phyloP scores from a whole-genome alignment of 306 rosid species.

The Inga leiocalycina region DNA sequence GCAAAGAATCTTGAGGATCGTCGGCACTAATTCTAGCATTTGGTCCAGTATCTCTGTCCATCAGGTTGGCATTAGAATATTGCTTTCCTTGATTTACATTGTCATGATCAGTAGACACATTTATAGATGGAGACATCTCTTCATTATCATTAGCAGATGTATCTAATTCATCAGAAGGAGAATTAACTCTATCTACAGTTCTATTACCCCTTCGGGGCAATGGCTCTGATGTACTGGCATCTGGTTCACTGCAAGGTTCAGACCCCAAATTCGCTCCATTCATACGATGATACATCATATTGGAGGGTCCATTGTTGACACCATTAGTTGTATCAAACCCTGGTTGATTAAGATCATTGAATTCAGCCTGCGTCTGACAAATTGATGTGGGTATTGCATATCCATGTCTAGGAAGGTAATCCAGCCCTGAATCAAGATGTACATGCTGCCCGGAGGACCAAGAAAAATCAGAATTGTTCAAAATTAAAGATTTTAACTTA shows the following conservation, averaged over 20 bases:
- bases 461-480: slow-evolving; percentile 63
- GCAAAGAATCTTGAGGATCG: slow-evolving; percentile 64
- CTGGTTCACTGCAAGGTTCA: slow-evolving; percentile 75
- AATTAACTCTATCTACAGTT: slow-evolving; percentile 57
- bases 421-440: slow-evolving; percentile 56
- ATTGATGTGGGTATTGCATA: slow-evolving; percentile 52
- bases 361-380: slow-evolving; percentile 60
- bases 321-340: slow-evolving; percentile 55
- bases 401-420: slow-evolving; percentile 59
- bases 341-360: slow-evolving; percentile 50
- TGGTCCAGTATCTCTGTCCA: slow-evolving; percentile 40
- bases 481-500: slow-evolving; percentile 60
- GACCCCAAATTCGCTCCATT: slow-evolving; percentile 59
- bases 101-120: slow-evolving; percentile 47
- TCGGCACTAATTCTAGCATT: slow-evolving; percentile 41
- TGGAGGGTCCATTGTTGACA: slow-evolving; percentile 42
- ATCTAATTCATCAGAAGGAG: slow-evolving; percentile 66
- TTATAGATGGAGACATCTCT: slow-evolving; percentile 59
- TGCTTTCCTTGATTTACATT: slow-evolving; percentile 38
- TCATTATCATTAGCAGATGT: slow-evolving; percentile 77
- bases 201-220: slow-evolving; percentile 55
- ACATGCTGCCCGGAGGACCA: slow-evolving; percentile 65
- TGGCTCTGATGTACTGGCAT: slow-evolving; percentile 80
- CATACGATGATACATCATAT: slow-evolving; percentile 41
- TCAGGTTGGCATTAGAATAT: slow-evolving; percentile 36